Percentiles rank a stretch among this genome's conserved stretches.
phyloP scores from a whole-genome alignment of 2,329 filamentous ascomycete genomes.

The Penicillium sclerotiorum region DNA sequence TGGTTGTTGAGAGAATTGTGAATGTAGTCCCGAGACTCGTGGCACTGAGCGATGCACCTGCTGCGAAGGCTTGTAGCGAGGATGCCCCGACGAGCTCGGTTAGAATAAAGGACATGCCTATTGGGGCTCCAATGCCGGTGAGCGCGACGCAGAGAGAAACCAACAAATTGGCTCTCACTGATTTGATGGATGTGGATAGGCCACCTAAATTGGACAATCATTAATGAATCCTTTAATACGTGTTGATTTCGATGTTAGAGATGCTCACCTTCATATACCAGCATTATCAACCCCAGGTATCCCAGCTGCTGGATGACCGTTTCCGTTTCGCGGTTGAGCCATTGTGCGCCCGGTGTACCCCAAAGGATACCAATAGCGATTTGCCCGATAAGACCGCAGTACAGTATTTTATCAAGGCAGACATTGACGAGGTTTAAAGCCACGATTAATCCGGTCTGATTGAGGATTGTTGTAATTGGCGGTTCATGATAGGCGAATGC shows the following conservation, averaged over 20 bases:
- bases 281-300: slow-evolving; percentile 70
- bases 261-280: slow-evolving; percentile 67
- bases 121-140: slow-evolving; percentile 66
- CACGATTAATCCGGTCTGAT: slow-evolving; percentile 64
- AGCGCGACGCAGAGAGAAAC: slow-evolving; percentile 65
- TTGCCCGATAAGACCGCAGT: slow-evolving; percentile 73
- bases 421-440: slow-evolving; percentile 62
- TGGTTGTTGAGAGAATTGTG: slow-evolving; percentile 64
- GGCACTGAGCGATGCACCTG: slow-evolving; percentile 72
- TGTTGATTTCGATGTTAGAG: not conserved
- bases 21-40: slow-evolving; percentile 75
- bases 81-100: slow-evolving; percentile 52
- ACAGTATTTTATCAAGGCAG: slow-evolving; percentile 61
- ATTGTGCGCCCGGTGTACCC: slow-evolving; percentile 67
- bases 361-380: slow-evolving; percentile 70
- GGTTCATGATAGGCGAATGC: slow-evolving; percentile 65
- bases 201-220: slow-evolving; percentile 19
- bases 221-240: not conserved
- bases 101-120: slow-evolving; percentile 67
- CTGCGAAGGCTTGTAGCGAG: slow-evolving; percentile 67
- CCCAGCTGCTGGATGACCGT: slow-evolving; percentile 65
- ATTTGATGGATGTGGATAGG: slow-evolving; percentile 41
- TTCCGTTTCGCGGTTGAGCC: slow-evolving; percentile 58
- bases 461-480: slow-evolving; percentile 60
- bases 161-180: slow-evolving; percentile 61